phyloP scores from a whole-genome alignment of 345 rosid genomes.

The Nephelium lappaceum region DNA sequence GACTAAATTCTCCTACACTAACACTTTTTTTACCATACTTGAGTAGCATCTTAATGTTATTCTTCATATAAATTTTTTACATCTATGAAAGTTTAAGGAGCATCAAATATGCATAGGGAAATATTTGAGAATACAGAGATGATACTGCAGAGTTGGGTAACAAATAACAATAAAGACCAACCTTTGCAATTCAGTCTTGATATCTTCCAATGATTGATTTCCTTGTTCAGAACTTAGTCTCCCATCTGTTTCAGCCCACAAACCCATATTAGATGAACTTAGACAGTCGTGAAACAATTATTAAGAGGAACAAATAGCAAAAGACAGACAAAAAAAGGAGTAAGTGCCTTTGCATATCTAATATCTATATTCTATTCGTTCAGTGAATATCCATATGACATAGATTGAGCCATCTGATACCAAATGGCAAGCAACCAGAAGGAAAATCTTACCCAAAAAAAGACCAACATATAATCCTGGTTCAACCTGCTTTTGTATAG shows the following conservation, averaged over 20 bases:
- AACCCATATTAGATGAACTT: conserved; percentile 14
- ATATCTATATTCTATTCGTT: neutral
- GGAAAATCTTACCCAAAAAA: neutral
- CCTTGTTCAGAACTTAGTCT: conserved; percentile 23
- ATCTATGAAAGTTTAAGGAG: neutral
- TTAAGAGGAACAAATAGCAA: neutral
- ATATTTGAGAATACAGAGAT: neutral
- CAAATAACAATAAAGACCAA: conserved; percentile 11
- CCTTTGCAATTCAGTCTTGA: conserved; percentile 23
- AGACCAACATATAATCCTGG: neutral
- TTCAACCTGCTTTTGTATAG: neutral
- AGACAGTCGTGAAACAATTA: neutral
- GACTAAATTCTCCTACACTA: neutral
- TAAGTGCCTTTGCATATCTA: neutral
- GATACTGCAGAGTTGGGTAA: neutral
- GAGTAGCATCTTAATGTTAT: neutral
- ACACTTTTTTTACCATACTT: neutral
- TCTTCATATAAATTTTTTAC: neutral
- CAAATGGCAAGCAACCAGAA: neutral
- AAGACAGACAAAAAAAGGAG: neutral
- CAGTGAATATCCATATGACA: neutral
- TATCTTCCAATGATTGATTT: conserved; percentile 24
- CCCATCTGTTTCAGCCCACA: conserved; percentile 26
- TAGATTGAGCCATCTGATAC: neutral
- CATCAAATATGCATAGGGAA: neutral